These are phyloP conservation scores for Sclerotinia spermophila DNA, from an alignment of 2,329 filamentous ascomycete genomes.

Conservation along the genomic window DNA sequence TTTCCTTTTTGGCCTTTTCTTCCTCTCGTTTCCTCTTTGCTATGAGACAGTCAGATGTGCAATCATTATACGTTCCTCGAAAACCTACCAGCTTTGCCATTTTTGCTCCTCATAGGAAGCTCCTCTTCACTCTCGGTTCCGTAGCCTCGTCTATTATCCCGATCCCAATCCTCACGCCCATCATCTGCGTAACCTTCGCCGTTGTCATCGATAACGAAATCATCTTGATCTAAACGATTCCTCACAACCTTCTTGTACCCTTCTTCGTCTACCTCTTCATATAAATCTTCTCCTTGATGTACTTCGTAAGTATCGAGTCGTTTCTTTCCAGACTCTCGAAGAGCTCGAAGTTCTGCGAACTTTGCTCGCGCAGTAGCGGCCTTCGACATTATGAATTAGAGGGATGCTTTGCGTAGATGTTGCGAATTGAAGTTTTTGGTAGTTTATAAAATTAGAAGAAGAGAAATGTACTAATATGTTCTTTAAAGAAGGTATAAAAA, in stretches of 20 bases:
- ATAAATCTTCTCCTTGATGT: slow-evolving; percentile 77
- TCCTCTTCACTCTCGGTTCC: slow-evolving; percentile 76
- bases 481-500: not conserved
- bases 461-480: not conserved
- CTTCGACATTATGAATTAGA: slow-evolving; percentile 35
- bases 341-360: slow-evolving; percentile 76
- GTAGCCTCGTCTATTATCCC: slow-evolving; percentile 51
- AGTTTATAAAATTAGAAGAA: not conserved
- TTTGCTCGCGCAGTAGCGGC: slow-evolving; percentile 40
- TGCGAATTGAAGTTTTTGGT: not conserved
- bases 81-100: slow-evolving; percentile 41
- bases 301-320: slow-evolving; percentile 83
- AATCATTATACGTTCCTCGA: not conserved
- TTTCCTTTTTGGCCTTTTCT: slow-evolving; percentile 78
- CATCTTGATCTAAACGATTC: slow-evolving; percentile 83
- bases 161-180: slow-evolving; percentile 87
- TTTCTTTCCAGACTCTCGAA: slow-evolving; percentile 88
- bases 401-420: slow-evolving; percentile 5
- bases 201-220: slow-evolving; percentile 98
- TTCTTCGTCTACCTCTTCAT: slow-evolving; percentile 95
- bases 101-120: slow-evolving; percentile 47
- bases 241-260: slow-evolving; percentile 96
- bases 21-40: slow-evolving; percentile 86
- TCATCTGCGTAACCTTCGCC: slow-evolving; percentile 96
- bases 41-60: slow-evolving; percentile 37